phyloP scores from a whole-genome alignment of 192 early-diverging fungal species.

The Coemansia sp. region DNA sequence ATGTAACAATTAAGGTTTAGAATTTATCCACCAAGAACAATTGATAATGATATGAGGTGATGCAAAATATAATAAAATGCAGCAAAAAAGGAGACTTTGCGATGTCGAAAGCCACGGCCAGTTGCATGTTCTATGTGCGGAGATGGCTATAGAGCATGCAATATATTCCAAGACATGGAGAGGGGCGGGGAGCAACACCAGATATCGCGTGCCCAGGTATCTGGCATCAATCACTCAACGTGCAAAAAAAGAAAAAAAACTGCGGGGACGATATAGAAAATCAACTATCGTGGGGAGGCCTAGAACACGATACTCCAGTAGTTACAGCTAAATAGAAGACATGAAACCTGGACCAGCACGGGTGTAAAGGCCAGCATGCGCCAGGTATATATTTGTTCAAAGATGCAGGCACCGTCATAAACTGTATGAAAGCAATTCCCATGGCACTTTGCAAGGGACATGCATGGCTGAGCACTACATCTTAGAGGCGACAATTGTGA shows the following conservation, averaged over 20 bases:
- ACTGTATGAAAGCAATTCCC: not conserved
- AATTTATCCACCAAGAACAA: not conserved
- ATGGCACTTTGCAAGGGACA: not conserved
- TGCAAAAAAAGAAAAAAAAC: not conserved
- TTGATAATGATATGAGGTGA: not conserved
- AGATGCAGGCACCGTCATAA: not conserved
- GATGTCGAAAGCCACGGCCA: not conserved
- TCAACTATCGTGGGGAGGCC: not conserved
- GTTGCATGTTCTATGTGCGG: not conserved
- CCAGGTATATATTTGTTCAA: not conserved
- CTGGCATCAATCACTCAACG: not conserved
- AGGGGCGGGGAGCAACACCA: not conserved
- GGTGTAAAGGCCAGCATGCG: not conserved
- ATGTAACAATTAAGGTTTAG: not conserved
- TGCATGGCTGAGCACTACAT: slow-evolving; percentile 4
- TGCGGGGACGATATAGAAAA: not conserved
- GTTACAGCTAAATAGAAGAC: not conserved
- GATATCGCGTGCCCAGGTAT: not conserved
- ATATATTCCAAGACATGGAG: slow-evolving; percentile 9
- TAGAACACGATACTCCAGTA: not conserved
- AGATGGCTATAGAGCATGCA: not conserved
- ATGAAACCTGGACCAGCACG: not conserved
- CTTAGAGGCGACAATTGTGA: not conserved
- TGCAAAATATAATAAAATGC: not conserved
- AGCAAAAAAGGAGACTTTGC: not conserved